Percentiles rank a stretch among this genome's conserved stretches.
These are phyloP conservation scores for Physcia stellaris DNA, from an alignment of 495 filamentous ascomycete species.

Conservation along the genomic window DNA sequence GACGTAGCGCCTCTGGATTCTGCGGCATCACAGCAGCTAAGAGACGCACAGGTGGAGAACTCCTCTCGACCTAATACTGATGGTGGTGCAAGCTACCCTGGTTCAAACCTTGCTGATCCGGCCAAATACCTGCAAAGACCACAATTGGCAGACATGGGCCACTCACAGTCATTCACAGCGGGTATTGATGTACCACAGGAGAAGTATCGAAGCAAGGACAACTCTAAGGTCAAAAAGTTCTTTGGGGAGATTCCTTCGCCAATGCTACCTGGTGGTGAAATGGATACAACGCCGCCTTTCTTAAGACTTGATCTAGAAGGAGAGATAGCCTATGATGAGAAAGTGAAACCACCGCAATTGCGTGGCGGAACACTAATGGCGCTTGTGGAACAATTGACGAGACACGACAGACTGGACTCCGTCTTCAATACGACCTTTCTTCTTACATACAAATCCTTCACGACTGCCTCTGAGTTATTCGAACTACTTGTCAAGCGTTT, in stretches of 20 bases:
- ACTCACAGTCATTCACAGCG: slow-evolving; percentile 54
- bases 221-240: slow-evolving; percentile 74
- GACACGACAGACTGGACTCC: slow-evolving; percentile 91
- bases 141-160: slow-evolving; percentile 54
- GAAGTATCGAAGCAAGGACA: slow-evolving; percentile 45
- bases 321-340: slow-evolving; percentile 80
- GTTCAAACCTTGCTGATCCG: slow-evolving; percentile 32
- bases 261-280: slow-evolving; percentile 34
- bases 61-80: not conserved
- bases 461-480: slow-evolving; percentile 77
- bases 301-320: slow-evolving; percentile 79
- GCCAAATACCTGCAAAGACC: slow-evolving; percentile 27
- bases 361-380: slow-evolving; percentile 82
- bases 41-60: slow-evolving; percentile 3
- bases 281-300: slow-evolving; percentile 71
- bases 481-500: slow-evolving; percentile 85
- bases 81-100: slow-evolving; percentile 12
- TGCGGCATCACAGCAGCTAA: slow-evolving; percentile 7
- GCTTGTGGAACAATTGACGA: slow-evolving; percentile 89
- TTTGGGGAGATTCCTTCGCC: slow-evolving; percentile 70
- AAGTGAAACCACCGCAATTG: slow-evolving; percentile 53
- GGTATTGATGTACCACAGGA: slow-evolving; percentile 43
- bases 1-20: slow-evolving; percentile 52
- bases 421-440: slow-evolving; percentile 96
- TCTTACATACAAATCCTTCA: slow-evolving; percentile 92